Percentiles rank a stretch among this genome's conserved stretches.
Evolutionary conservation across 768 basidiomycete genomes (phyloP).

Genomic region (Imleria badia): DNA sequence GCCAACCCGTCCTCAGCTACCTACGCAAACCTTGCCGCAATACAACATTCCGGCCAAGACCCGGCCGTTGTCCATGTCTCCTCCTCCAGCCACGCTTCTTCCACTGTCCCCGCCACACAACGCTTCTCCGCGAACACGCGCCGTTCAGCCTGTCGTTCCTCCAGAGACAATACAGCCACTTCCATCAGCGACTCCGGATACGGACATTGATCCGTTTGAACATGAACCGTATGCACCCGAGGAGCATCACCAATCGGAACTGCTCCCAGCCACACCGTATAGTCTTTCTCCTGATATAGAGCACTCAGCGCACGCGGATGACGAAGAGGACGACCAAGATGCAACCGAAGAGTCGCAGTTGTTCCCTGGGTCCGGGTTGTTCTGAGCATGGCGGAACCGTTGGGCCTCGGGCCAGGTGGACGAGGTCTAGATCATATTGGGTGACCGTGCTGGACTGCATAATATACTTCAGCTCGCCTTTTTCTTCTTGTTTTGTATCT

Average conservation of each 20-base stretch:
- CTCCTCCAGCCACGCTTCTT: slow-evolving; percentile 14
- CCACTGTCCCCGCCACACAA: slow-evolving; percentile 6
- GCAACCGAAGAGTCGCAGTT: slow-evolving; percentile 36
- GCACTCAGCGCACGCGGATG: slow-evolving; percentile 3
- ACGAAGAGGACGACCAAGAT: slow-evolving; percentile 23
- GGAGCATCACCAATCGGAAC: slow-evolving; percentile 12
- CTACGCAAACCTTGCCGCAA: slow-evolving; percentile 10
- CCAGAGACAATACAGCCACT: slow-evolving; percentile 16
- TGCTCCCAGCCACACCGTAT: slow-evolving; percentile 23
- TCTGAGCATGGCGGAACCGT: slow-evolving; percentile 22
- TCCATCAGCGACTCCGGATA: slow-evolving; percentile 24
- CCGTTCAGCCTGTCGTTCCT: slow-evolving; percentile 3
- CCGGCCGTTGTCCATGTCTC: slow-evolving; percentile 6
- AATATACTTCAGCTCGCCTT: slow-evolving; percentile 4
- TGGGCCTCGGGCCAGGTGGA: too few relatives aligned
- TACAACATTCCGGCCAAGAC: slow-evolving; percentile 7
- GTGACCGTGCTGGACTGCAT: slow-evolving; percentile 9
- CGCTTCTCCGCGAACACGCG: slow-evolving; percentile 1
- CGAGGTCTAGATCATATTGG: slow-evolving; percentile 16
- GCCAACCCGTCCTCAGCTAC: slow-evolving; percentile 17
- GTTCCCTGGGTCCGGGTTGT: slow-evolving; percentile 45
- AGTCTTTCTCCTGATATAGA: slow-evolving; percentile 28
- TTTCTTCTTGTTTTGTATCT: slow-evolving; percentile 23
- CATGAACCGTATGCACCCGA: slow-evolving; percentile 28
- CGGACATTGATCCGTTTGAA: slow-evolving; percentile 36